These are phyloP conservation scores for Sporobolomyces phaffii DNA, from an alignment of 768 basidiomycete species.

Conservation along the genomic window DNA sequence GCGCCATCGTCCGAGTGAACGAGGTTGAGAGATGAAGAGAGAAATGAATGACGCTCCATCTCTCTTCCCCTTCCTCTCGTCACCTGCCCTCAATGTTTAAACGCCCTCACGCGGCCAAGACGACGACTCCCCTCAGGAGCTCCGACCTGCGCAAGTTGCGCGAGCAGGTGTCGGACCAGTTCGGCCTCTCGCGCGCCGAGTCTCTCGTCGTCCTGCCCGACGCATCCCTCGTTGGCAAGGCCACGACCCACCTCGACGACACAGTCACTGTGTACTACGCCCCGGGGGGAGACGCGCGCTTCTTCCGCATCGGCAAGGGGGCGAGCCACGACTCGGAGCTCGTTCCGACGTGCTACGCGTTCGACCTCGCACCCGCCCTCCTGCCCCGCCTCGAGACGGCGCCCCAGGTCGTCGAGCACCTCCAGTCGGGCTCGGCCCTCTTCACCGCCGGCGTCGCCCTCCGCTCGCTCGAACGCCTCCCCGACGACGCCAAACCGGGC, in stretches of 20 bases:
- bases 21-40: neutral
- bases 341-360: slow-evolving; percentile 26
- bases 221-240: slow-evolving; percentile 3
- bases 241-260: slow-evolving; percentile 32
- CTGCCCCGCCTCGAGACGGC: slow-evolving; percentile 28
- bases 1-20: slow-evolving; percentile 72
- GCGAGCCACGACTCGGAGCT: neutral
- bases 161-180: neutral
- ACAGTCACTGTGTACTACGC: slow-evolving; percentile 19
- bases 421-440: slow-evolving; percentile 19
- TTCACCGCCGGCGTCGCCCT: slow-evolving; percentile 29
- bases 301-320: slow-evolving; percentile 19
- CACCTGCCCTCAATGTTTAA: slow-evolving; percentile 37
- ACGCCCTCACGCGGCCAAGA: slow-evolving; percentile 26
- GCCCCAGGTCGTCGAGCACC: slow-evolving; percentile 12
- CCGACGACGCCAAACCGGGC: neutral
- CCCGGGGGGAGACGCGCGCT: slow-evolving; percentile 1
- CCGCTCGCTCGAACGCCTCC: neutral
- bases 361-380: slow-evolving; percentile 10
- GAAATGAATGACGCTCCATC: neutral
- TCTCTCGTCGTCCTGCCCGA: slow-evolving; percentile 18
- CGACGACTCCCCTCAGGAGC: slow-evolving; percentile 23
- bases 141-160: slow-evolving; percentile 30
- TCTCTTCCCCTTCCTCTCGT: neutral
- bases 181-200: neutral